Percentiles rank a stretch among this genome's conserved stretches.
These are phyloP conservation scores for Angophora floribunda DNA, from an alignment of 345 rosid species.

Conservation along the genomic window DNA sequence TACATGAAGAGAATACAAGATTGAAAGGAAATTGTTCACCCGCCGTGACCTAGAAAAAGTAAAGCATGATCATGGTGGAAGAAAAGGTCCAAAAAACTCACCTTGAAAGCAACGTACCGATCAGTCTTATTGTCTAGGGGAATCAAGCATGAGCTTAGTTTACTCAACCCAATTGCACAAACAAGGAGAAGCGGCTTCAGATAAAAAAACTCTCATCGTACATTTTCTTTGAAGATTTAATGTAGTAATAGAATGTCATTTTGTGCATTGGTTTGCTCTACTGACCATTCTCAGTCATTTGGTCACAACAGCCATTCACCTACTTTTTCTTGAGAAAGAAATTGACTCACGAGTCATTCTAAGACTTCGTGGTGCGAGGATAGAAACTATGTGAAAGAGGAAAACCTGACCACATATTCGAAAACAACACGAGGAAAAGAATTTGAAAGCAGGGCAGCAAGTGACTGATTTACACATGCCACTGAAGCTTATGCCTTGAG, in stretches of 20 bases:
- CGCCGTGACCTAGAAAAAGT: neutral
- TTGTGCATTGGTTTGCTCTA: neutral
- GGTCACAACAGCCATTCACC: neutral
- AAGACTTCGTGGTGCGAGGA: neutral
- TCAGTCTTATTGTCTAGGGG: constrained; percentile 32
- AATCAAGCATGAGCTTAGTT: constrained; percentile 30
- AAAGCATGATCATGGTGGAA: neutral
- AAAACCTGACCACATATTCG: neutral
- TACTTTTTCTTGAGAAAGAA: neutral
- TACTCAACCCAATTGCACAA: constrained; percentile 34
- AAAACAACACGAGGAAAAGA: neutral
- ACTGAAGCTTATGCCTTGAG: neutral
- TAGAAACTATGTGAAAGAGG: neutral
- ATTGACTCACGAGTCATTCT: neutral
- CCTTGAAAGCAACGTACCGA: constrained; percentile 52
- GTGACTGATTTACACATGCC: neutral
- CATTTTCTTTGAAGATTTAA: neutral
- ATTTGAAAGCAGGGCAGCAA: neutral
- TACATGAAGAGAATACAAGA: neutral
- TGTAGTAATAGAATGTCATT: neutral
- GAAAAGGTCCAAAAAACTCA: neutral
- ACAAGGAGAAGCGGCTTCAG: neutral
- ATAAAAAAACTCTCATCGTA: neutral
- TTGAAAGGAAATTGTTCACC: neutral
- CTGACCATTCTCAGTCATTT: neutral